Percentiles rank a stretch among this genome's conserved stretches.
Conservation (phyloP, 1,284 basidiomycete species). For the Boletus semigastroideus region DNA sequence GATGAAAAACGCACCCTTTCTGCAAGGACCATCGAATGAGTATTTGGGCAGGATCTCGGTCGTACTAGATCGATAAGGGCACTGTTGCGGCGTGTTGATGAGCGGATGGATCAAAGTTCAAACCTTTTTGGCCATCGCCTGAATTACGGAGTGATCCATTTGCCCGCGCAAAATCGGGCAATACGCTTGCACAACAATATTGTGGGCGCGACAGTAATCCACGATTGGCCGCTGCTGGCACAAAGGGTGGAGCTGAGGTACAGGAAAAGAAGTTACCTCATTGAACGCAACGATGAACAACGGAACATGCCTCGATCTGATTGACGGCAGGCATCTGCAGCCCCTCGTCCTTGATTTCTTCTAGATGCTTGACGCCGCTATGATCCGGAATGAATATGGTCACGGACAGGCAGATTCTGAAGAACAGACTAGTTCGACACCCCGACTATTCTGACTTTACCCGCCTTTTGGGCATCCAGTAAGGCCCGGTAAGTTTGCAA, state of each 20-base stretch:
- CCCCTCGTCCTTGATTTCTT: constrained; percentile 67
- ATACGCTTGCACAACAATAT: constrained; percentile 78
- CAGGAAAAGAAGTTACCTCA: constrained; percentile 3
- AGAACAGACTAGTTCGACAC: constrained; percentile 73
- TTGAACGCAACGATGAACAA: background rate
- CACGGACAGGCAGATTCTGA: background rate
- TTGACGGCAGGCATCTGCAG: constrained; percentile 72
- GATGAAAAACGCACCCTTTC: constrained; percentile 54
- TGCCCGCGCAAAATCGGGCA: constrained; percentile 67
- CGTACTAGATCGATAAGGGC: constrained; percentile 37
- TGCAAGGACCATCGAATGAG: constrained; percentile 84
- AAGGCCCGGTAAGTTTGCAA: constrained; percentile 65
- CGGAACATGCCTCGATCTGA: constrained; percentile 71
- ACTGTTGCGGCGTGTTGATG: constrained; percentile 3
- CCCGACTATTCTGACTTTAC: constrained; percentile 70
- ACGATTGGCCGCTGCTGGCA: constrained; percentile 83
- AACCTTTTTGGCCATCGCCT: constrained; percentile 57
- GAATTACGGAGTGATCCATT: constrained; percentile 55
- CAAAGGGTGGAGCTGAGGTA: constrained; percentile 72
- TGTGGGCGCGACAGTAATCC: constrained; percentile 66
- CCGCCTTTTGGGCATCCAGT: constrained; percentile 56
- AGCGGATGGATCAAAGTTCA: constrained; percentile 7
- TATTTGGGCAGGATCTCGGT: constrained; percentile 66
- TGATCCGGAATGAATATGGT: background rate
- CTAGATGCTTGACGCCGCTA: constrained; percentile 75